Conservation (phyloP, 305 asterid species). For the Fraxinus greggii region DNA sequence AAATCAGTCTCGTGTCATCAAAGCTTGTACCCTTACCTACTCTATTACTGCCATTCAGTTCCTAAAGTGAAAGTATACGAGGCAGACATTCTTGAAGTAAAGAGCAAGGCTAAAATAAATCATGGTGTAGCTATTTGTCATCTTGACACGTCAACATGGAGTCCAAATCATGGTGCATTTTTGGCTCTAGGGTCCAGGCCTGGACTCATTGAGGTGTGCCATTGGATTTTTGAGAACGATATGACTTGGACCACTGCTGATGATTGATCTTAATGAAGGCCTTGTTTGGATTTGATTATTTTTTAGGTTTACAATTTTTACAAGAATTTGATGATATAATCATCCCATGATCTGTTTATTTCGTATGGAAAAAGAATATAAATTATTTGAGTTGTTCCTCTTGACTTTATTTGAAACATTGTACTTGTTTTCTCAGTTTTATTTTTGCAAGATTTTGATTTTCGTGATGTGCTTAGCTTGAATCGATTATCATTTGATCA, state of each 20-base stretch:
- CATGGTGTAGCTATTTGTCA: conserved; percentile 75
- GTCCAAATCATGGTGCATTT: conserved; percentile 70
- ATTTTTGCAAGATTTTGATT: neutral
- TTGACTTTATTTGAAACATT: neutral
- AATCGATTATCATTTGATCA: neutral
- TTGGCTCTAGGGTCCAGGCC: conserved; percentile 64
- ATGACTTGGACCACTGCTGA: conserved; percentile 63
- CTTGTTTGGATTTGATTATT: neutral
- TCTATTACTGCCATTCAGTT: conserved; percentile 75
- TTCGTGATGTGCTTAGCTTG: neutral
- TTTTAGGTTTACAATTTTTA: neutral
- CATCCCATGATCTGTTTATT: neutral
- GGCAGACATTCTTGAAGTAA: conserved; percentile 61
- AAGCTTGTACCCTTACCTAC: conserved; percentile 65
- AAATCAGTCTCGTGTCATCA: conserved; percentile 80
- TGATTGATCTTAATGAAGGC: conserved; percentile 25
- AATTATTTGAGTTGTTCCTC: conserved; percentile 7
- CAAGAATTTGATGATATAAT: neutral
- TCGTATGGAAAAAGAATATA: conserved; percentile 4
- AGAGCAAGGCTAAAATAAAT: conserved; percentile 48
- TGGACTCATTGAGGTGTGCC: conserved; percentile 75
- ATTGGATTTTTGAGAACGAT: conserved; percentile 86
- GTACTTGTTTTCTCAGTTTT: neutral
- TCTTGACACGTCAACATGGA: conserved; percentile 72
- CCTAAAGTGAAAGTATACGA: conserved; percentile 73